phyloP scores from a whole-genome alignment of 2,329 filamentous ascomycete species.

The Cucurbitaria berberidis region DNA sequence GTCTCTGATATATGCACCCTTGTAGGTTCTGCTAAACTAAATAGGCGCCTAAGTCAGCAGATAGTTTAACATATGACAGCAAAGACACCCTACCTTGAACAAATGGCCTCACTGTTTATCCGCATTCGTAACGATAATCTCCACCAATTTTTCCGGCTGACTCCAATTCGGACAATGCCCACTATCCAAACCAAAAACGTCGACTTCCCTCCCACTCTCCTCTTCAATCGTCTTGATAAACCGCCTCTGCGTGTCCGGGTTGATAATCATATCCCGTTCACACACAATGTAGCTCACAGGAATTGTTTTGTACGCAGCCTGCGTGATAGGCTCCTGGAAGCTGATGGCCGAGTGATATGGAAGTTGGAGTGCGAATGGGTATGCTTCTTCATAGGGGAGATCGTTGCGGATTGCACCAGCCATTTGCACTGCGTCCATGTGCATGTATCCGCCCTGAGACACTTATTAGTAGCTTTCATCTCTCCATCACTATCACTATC shows the following conservation, averaged over 20 bases:
- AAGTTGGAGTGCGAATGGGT: slow-evolving; percentile 19
- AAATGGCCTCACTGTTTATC: neutral
- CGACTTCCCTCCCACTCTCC: slow-evolving; percentile 42
- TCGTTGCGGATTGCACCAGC: slow-evolving; percentile 18
- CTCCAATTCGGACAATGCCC: slow-evolving; percentile 45
- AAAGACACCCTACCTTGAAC: too few relatives aligned
- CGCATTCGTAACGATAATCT: neutral
- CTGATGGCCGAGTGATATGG: slow-evolving; percentile 42
- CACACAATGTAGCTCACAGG: slow-evolving; percentile 50
- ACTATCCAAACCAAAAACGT: slow-evolving; percentile 44
- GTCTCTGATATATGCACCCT: too few relatives aligned
- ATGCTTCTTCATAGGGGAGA: slow-evolving; percentile 24
- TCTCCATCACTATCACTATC: too few relatives aligned
- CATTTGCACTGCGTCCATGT: slow-evolving; percentile 14
- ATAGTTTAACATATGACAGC: too few relatives aligned
- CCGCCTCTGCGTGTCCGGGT: slow-evolving; percentile 34
- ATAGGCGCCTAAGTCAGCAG: too few relatives aligned
- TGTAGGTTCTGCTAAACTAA: too few relatives aligned
- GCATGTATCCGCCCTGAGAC: slow-evolving; percentile 26
- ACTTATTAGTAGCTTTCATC: too few relatives aligned
- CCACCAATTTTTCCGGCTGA: slow-evolving; percentile 29
- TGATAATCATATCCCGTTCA: slow-evolving; percentile 43
- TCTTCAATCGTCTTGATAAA: slow-evolving; percentile 44
- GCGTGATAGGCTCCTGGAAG: slow-evolving; percentile 42
- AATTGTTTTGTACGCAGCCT: slow-evolving; percentile 49